Percentiles rank a stretch among this genome's conserved stretches.
Conservation (phyloP, 2,329 filamentous ascomycete species). For the Exophiala bonariae region DNA sequence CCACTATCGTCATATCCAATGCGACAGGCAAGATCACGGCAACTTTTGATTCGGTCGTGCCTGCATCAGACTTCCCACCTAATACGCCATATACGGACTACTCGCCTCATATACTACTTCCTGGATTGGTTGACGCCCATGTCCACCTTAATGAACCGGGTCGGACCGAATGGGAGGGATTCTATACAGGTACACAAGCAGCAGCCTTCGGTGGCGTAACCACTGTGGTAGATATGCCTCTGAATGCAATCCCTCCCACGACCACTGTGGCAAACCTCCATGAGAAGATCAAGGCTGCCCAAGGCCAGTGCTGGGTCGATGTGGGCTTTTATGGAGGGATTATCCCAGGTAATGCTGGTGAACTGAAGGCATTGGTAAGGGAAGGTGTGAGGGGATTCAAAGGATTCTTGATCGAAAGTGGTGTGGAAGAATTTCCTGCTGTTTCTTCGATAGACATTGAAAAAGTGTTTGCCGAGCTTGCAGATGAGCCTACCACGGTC, state of each 20-base stretch:
- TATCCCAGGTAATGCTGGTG: slow-evolving; percentile 80
- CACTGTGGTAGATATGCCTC: slow-evolving; percentile 94
- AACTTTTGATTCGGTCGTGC: slow-evolving; percentile 72
- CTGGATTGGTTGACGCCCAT: slow-evolving; percentile 92
- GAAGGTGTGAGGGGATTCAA: slow-evolving; percentile 94
- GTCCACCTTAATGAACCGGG: slow-evolving; percentile 98
- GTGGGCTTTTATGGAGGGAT: slow-evolving; percentile 98
- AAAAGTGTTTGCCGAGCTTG: slow-evolving; percentile 77
- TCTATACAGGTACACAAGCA: slow-evolving; percentile 89
- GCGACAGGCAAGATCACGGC: slow-evolving; percentile 80
- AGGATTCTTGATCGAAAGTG: slow-evolving; percentile 94
- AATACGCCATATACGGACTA: slow-evolving; percentile 78
- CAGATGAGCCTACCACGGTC: slow-evolving; percentile 79
- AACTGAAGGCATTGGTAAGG: slow-evolving; percentile 77
- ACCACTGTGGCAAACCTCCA: slow-evolving; percentile 80
- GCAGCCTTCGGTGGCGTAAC: slow-evolving; percentile 95
- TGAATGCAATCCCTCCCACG: slow-evolving; percentile 95
- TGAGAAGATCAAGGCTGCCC: slow-evolving; percentile 81
- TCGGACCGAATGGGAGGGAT: slow-evolving; percentile 97
- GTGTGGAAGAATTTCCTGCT: slow-evolving; percentile 93
- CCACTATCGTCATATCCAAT: slow-evolving; percentile 78
- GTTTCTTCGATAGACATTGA: slow-evolving; percentile 78
- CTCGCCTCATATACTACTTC: slow-evolving; percentile 79
- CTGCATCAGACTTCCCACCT: slow-evolving; percentile 69
- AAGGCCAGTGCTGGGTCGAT: slow-evolving; percentile 93